These are phyloP conservation scores for Calonectria honghensis DNA, from an alignment of 2,329 filamentous ascomycete species.

Conservation along the genomic window DNA sequence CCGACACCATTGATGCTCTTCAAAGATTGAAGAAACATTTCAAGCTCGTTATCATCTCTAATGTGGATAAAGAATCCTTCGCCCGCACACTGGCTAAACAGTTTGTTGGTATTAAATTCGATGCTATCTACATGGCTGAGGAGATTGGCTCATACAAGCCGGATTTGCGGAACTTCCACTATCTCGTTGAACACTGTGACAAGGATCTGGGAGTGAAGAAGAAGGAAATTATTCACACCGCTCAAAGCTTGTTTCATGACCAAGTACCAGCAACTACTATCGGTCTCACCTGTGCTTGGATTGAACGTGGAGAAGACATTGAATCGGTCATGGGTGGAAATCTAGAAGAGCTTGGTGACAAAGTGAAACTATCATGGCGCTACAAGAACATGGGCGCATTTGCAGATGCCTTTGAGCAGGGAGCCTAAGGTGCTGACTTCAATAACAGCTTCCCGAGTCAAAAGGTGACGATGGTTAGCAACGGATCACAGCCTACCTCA, in stretches of 20 bases:
- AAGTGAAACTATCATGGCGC: conserved; percentile 32
- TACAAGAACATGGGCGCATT: conserved; percentile 36
- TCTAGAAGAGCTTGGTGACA: conserved; percentile 34
- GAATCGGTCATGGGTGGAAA: conserved; percentile 46
- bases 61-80: conserved; percentile 68
- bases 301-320: conserved; percentile 67
- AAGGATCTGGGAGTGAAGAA: conserved; percentile 70
- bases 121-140: conserved; percentile 80
- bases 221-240: conserved; percentile 78
- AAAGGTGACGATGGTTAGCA: not conserved
- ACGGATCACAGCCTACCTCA: not conserved
- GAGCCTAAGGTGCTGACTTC: not conserved
- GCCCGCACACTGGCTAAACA: conserved; percentile 50
- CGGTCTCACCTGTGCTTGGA: conserved; percentile 78
- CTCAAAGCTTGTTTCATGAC: conserved; percentile 79
- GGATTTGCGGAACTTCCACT: conserved; percentile 76
- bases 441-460: not conserved
- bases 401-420: conserved; percentile 30
- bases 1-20: conserved; percentile 73
- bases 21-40: conserved; percentile 67
- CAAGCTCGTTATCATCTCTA: conserved; percentile 76
- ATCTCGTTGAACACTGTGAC: conserved; percentile 73
- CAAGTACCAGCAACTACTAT: conserved; percentile 77
- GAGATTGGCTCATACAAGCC: conserved; percentile 84
- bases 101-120: conserved; percentile 72